Percentiles rank a stretch among this genome's conserved stretches.
These are phyloP conservation scores for Umbellularia californica DNA, from an alignment of 164 flowering plant genomes.

Conservation along the genomic window DNA sequence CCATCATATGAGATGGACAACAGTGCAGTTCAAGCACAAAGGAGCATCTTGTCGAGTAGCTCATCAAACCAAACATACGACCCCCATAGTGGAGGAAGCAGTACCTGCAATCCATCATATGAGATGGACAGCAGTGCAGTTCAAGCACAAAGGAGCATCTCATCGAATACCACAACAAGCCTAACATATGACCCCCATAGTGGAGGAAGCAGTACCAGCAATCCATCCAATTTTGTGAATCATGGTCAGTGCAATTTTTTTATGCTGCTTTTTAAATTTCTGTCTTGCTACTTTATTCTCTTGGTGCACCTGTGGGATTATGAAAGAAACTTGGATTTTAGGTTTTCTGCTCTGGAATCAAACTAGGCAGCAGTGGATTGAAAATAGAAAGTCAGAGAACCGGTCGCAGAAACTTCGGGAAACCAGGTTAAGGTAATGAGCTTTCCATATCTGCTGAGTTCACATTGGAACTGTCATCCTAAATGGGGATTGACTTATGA, in stretches of 20 bases:
- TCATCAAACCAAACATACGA: slow-evolving; percentile 42
- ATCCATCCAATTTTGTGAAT: slow-evolving; percentile 59
- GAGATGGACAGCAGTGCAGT: slow-evolving; percentile 62
- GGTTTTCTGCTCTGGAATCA: slow-evolving; percentile 73
- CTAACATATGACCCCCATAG: slow-evolving; percentile 28
- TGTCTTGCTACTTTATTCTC: background rate
- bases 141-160: slow-evolving; percentile 70
- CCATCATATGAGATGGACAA: slow-evolving; percentile 60
- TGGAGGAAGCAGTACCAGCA: slow-evolving; percentile 34
- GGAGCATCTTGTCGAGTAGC: slow-evolving; percentile 71
- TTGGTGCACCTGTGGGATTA: background rate
- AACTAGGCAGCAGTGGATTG: slow-evolving; percentile 65
- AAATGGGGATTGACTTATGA: too few species aligned
- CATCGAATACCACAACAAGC: slow-evolving; percentile 61
- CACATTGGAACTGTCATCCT: too few species aligned
- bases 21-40: slow-evolving; percentile 60
- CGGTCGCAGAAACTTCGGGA: slow-evolving; percentile 31
- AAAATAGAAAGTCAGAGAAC: slow-evolving; percentile 29
- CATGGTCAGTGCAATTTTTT: slow-evolving; percentile 41
- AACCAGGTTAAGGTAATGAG: slow-evolving; percentile 47
- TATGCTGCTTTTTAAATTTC: background rate
- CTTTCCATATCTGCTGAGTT: background rate
- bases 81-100: slow-evolving; percentile 40
- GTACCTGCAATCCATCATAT: slow-evolving; percentile 53
- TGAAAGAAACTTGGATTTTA: slow-evolving; percentile 7